Evolutionary conservation across 306 rosid species (phyloP), one percentile per base, ranked within the genome.

Genomic region (Benincasa hispida): DNA sequence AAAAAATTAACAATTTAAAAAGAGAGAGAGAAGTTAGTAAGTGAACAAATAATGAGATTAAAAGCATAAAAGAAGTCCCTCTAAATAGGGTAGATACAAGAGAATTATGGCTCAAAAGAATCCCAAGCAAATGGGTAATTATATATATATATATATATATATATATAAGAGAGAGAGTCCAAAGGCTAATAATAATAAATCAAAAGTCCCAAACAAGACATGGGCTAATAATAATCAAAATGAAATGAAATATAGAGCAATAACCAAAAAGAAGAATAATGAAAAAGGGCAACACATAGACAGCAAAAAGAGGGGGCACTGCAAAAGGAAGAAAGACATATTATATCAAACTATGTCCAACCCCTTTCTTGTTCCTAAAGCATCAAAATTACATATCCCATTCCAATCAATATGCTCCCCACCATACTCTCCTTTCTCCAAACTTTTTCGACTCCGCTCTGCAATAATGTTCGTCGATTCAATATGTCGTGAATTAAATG

Each of bases 391-490:
- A 91, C 72, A 45, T 88, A 66, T 50, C 79, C 90, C 68, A 76
- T 85, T 77, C 88, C 98, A 15, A 89, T 68, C 61, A 76, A 48
- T 75, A 85, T 76, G 86, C 96, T 86, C 72, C 85, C 89, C 48
- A 78, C 84, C 92, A 87, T 79, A 88, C 84, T 82, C 87, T 79
- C 87, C 74, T 80, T 80, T 83, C 84, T 66, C 86, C 85, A 59
- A 84, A 84, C 60, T 83, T 82, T 93, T 84, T 81, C 92, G 17
- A 48, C 93, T 77, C 98, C 98, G 77, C 93, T 91, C 98, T 93
- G 93, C 85, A 79, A 50, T 50, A 50, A 15, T 14, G 53, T 47
- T 17, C n/a, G 1, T 50, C 21, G 0, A 15, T 5, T 15, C 32
- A 1, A 28, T 11, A 14, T 24, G 2, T 11, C 55, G 12, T 10